phyloP scores from a whole-genome alignment of 768 basidiomycete species.

The Phaeotremella skinneri region DNA sequence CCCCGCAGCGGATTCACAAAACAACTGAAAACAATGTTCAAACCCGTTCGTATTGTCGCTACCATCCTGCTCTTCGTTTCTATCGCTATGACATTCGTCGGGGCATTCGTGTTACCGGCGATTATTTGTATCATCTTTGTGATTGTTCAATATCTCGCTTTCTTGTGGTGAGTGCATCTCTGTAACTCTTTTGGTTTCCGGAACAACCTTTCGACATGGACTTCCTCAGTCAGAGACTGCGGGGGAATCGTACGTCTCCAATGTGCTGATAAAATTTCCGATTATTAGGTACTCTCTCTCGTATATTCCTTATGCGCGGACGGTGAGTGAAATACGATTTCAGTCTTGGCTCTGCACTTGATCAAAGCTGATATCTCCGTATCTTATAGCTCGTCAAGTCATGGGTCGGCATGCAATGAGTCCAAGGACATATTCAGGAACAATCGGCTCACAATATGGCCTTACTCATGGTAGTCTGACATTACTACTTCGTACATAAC shows the following conservation, averaged over 20 bases:
- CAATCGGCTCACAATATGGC: too few relatives aligned
- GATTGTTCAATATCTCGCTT: slow-evolving; percentile 85
- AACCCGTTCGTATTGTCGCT: slow-evolving; percentile 80
- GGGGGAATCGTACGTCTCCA: not conserved
- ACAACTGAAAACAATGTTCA: slow-evolving; percentile 91
- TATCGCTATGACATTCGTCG: slow-evolving; percentile 78
- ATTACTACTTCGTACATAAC: too few relatives aligned
- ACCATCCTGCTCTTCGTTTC: slow-evolving; percentile 73
- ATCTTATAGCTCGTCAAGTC: slow-evolving; percentile 36
- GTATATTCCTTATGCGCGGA: slow-evolving; percentile 87
- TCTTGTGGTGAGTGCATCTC: slow-evolving; percentile 71
- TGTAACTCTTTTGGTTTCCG: slow-evolving; percentile 53
- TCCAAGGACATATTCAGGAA: too few relatives aligned
- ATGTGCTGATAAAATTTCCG: slow-evolving; percentile 5
- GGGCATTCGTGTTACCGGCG: slow-evolving; percentile 65
- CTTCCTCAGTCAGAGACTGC: too few relatives aligned
- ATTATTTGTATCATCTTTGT: slow-evolving; percentile 62
- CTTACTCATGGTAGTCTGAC: too few relatives aligned
- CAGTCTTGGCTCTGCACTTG: not conserved
- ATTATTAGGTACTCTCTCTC: slow-evolving; percentile 47
- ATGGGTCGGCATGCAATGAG: slow-evolving; percentile 25
- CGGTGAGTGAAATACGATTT: slow-evolving; percentile 22
- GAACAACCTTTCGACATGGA: too few relatives aligned
- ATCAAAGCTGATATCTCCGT: not conserved
- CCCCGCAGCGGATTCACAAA: slow-evolving; percentile 54